Conservation (phyloP, 371 early-diverging fungal species). For the Neoconidiobolus thromboides region DNA sequence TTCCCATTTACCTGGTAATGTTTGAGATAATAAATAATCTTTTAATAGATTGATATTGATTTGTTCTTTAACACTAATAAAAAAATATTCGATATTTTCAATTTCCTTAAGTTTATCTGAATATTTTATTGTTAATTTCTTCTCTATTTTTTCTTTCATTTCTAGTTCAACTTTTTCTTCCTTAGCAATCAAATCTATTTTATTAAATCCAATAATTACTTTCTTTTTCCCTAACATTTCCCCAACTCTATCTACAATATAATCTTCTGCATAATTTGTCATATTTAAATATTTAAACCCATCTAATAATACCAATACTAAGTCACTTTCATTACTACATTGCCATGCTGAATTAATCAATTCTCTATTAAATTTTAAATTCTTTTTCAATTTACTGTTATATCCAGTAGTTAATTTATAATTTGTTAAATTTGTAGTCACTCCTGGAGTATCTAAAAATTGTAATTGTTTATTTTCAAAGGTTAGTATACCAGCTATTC, state of each 20-base stretch:
- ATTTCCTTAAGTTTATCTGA: not conserved
- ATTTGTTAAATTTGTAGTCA: not conserved
- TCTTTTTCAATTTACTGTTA: not conserved
- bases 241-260: not conserved
- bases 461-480: not conserved
- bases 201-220: not conserved
- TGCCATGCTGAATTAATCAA: not conserved
- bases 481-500: not conserved
- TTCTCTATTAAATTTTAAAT: not conserved
- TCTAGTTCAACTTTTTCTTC: not conserved
- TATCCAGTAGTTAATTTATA: not conserved
- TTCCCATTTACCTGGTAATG: not conserved
- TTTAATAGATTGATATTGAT: not conserved
- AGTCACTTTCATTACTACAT: not conserved
- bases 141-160: not conserved
- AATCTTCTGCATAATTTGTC: not conserved
- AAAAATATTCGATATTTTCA: not conserved
- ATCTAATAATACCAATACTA: not conserved
- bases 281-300: not conserved
- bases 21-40: not conserved
- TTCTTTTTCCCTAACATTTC: not conserved
- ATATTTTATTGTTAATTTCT: not conserved
- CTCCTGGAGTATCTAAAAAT: slow-evolving; percentile 1
- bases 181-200: not conserved
- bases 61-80: not conserved